phyloP scores from a whole-genome alignment of 768 basidiomycete species.

The Amanita pallidorosea region DNA sequence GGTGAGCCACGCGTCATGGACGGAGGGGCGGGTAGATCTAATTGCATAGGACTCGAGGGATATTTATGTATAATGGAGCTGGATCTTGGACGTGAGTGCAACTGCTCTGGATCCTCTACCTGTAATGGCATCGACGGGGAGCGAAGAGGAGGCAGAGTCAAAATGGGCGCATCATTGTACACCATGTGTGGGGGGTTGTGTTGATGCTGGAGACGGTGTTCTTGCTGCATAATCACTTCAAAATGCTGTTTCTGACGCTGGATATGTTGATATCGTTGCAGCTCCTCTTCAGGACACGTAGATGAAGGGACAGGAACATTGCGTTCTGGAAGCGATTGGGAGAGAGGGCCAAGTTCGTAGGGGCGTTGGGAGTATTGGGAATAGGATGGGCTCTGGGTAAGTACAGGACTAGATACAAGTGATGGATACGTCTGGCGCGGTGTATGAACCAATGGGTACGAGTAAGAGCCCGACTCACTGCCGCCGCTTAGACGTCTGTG shows the following conservation, averaged over 20 bases:
- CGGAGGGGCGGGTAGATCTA: not conserved
- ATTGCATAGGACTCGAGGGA: constrained; percentile 4
- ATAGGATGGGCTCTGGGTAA: constrained; percentile 1
- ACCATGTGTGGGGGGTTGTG: not conserved
- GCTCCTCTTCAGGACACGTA: constrained; percentile 10
- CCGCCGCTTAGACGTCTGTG: constrained; percentile 36
- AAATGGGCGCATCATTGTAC: not conserved
- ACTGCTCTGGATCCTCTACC: constrained; percentile 3
- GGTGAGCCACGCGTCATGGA: constrained; percentile 3
- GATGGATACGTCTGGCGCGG: not conserved
- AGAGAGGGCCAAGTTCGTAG: not conserved
- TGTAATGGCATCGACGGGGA: constrained; percentile 4
- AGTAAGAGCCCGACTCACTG: constrained; percentile 4
- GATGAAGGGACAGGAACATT: constrained; percentile 13
- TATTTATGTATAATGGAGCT: constrained; percentile 1
- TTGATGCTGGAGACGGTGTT: not conserved
- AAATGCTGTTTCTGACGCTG: constrained; percentile 8
- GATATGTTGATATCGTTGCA: constrained; percentile 13
- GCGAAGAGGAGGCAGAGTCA: not conserved
- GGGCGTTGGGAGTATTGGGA: not conserved
- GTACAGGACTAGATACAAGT: not conserved
- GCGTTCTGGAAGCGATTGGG: constrained; percentile 6
- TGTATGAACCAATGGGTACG: not conserved
- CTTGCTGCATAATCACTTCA: constrained; percentile 4
- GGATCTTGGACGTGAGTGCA: constrained; percentile 1